Evolutionary conservation across 306 rosid species (phyloP).

Genomic region (Calophaca sinica): DNA sequence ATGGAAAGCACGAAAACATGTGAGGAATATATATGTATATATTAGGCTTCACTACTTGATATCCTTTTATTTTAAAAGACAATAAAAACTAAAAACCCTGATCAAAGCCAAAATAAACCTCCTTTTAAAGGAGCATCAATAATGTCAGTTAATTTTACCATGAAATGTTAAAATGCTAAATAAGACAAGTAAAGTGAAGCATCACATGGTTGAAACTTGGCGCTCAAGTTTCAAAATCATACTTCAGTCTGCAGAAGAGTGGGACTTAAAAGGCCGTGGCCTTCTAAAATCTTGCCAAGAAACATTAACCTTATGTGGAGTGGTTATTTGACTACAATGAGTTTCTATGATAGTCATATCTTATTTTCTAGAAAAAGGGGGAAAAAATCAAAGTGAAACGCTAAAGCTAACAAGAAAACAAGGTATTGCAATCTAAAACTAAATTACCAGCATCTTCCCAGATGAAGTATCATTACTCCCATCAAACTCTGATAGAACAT

Average conservation of each 20-base stretch:
- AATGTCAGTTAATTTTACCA: conserved; percentile 19
- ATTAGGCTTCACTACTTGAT: conserved; percentile 28
- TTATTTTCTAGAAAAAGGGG: conserved; percentile 25
- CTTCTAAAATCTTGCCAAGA: conserved; percentile 9
- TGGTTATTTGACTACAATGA: conserved; percentile 26
- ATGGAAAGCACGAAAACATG: conserved; percentile 38
- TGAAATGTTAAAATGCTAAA: background rate
- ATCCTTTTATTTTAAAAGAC: conserved; percentile 29
- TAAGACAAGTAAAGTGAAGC: conserved; percentile 22
- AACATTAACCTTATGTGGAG: conserved; percentile 31
- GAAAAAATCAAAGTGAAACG: background rate
- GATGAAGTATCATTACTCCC: conserved; percentile 72
- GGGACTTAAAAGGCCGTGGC: conserved; percentile 3
- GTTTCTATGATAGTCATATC: conserved; percentile 23
- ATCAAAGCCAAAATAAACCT: conserved; percentile 21
- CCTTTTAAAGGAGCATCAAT: conserved; percentile 26
- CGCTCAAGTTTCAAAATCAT: conserved; percentile 16
- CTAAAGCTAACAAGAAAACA: conserved; percentile 39
- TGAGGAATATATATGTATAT: conserved; percentile 49
- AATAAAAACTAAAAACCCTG: conserved; percentile 13
- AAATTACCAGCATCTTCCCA: conserved; percentile 87
- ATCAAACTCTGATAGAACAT: conserved; percentile 92
- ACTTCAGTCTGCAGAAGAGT: conserved; percentile 23
- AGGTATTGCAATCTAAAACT: conserved; percentile 35
- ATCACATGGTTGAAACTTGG: conserved; percentile 39